phyloP scores from a whole-genome alignment of 1,284 basidiomycete genomes.

The Sporisorium graminicola region DNA sequence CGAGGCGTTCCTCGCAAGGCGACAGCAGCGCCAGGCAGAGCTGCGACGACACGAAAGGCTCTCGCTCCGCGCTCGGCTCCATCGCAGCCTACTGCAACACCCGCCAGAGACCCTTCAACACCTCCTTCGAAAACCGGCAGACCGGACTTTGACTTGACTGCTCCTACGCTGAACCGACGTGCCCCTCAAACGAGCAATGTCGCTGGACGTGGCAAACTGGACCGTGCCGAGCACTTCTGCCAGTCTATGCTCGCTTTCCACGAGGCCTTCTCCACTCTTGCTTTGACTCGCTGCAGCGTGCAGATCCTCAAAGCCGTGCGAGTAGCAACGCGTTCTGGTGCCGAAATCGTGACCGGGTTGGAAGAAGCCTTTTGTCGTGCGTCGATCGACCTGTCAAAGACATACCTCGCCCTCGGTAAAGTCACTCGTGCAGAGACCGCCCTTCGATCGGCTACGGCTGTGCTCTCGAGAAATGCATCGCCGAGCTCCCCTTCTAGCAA shows the following conservation, averaged over 20 bases:
- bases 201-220: slow-evolving; percentile 4
- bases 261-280: slow-evolving; percentile 45
- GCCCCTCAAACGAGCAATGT: background rate
- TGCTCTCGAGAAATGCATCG: slow-evolving; percentile 9
- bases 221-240: slow-evolving; percentile 41
- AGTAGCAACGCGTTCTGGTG: slow-evolving; percentile 18
- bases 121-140: slow-evolving; percentile 31
- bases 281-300: slow-evolving; percentile 42
- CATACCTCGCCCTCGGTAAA: slow-evolving; percentile 46
- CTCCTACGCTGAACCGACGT: background rate
- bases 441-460: slow-evolving; percentile 19
- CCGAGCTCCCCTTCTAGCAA: slow-evolving; percentile 13
- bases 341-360: slow-evolving; percentile 11
- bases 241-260: slow-evolving; percentile 31
- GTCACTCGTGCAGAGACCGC: slow-evolving; percentile 26
- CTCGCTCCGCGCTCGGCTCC: slow-evolving; percentile 28
- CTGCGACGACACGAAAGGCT: slow-evolving; percentile 17
- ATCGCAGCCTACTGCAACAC: slow-evolving; percentile 24
- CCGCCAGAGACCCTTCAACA: slow-evolving; percentile 12
- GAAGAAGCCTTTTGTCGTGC: slow-evolving; percentile 41
- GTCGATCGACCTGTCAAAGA: slow-evolving; percentile 28
- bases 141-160: slow-evolving; percentile 12
- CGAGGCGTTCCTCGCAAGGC: slow-evolving; percentile 17
- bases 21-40: slow-evolving; percentile 2
- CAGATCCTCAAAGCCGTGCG: slow-evolving; percentile 49